Evolutionary conservation across 176 grass and related monocot species (phyloP).

Genomic region (Tillandsia fasciculata): DNA sequence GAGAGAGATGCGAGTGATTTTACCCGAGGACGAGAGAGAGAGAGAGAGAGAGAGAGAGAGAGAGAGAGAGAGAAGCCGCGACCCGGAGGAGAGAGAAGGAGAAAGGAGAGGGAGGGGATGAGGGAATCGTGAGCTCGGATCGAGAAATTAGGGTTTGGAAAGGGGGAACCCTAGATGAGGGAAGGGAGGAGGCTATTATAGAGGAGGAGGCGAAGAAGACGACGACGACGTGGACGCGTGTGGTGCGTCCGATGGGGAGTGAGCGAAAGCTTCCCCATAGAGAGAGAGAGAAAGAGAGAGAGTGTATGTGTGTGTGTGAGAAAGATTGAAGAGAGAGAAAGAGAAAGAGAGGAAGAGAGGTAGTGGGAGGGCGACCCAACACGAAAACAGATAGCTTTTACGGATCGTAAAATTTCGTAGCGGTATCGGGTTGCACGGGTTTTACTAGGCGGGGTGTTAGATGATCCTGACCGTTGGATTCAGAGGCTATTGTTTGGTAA

Average conservation of each 20-base stretch:
- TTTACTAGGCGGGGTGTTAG: neutral
- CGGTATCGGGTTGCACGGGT: conserved; percentile 6
- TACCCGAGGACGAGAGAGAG: too few relatives aligned
- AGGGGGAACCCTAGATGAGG: conserved; percentile 36
- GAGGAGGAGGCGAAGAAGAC: conserved; percentile 7
- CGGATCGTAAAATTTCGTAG: neutral
- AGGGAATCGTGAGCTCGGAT: neutral
- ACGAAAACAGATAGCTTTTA: neutral
- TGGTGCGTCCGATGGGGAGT: neutral
- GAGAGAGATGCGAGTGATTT: too few relatives aligned
- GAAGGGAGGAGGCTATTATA: conserved; percentile 3
- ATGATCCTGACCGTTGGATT: neutral
- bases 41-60: too few relatives aligned
- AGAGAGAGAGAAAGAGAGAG: neutral
- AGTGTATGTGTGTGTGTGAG: neutral
- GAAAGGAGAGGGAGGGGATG: neutral
- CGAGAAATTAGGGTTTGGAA: conserved; percentile 12
- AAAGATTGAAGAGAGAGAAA: neutral
- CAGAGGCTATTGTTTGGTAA: neutral
- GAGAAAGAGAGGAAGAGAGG: neutral
- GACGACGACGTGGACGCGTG: conserved; percentile 6
- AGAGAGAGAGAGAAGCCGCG: too few relatives aligned
- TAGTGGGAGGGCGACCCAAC: conserved; percentile 11
- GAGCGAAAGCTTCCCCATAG: neutral
- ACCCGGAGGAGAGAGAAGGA: too few relatives aligned